These are phyloP conservation scores for Lodderomyces beijingensis DNA, from an alignment of 1,139 yeast genomes.

Conservation along the genomic window DNA sequence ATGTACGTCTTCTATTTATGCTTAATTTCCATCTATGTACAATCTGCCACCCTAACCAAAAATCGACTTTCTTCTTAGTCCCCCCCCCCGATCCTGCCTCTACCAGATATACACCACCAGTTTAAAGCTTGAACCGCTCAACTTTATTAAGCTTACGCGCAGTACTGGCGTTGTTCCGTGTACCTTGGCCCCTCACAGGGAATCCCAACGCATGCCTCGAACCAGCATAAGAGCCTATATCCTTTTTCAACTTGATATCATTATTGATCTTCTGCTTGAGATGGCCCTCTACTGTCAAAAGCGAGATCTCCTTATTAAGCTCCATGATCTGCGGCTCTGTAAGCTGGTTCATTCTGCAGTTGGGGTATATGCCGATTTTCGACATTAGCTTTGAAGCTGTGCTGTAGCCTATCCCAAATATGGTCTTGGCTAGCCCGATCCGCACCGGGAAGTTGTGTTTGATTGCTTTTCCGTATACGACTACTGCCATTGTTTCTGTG, in stretches of 20 bases:
- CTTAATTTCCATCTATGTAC: too few species aligned
- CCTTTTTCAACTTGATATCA: slow-evolving; percentile 75
- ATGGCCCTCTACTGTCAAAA: slow-evolving; percentile 80
- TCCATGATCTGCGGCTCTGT: slow-evolving; percentile 84
- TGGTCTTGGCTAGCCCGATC: slow-evolving; percentile 72
- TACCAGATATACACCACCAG: too few species aligned
- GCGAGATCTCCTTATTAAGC: slow-evolving; percentile 81
- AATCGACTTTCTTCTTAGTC: too few species aligned
- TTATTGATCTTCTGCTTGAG: slow-evolving; percentile 73
- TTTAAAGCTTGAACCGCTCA: too few species aligned
- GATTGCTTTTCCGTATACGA: slow-evolving; percentile 70
- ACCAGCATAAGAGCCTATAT: slow-evolving; percentile 85
- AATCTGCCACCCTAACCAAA: too few species aligned
- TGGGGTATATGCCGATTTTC: slow-evolving; percentile 84
- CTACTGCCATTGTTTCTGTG: slow-evolving; percentile 55
- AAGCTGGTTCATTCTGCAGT: slow-evolving; percentile 91
- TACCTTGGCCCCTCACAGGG: slow-evolving; percentile 93
- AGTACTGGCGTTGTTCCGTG: slow-evolving; percentile 84
- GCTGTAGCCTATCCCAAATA: slow-evolving; percentile 78
- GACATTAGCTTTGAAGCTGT: slow-evolving; percentile 82
- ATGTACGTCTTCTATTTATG: too few species aligned
- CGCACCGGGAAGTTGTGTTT: slow-evolving; percentile 46
- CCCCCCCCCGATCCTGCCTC: too few species aligned
- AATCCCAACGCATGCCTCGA: slow-evolving; percentile 81
- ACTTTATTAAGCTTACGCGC: slow-evolving; percentile 81